Conservation (phyloP, 805 yeast genomes). For the Sugiyamaella boreocaroliniensis region DNA sequence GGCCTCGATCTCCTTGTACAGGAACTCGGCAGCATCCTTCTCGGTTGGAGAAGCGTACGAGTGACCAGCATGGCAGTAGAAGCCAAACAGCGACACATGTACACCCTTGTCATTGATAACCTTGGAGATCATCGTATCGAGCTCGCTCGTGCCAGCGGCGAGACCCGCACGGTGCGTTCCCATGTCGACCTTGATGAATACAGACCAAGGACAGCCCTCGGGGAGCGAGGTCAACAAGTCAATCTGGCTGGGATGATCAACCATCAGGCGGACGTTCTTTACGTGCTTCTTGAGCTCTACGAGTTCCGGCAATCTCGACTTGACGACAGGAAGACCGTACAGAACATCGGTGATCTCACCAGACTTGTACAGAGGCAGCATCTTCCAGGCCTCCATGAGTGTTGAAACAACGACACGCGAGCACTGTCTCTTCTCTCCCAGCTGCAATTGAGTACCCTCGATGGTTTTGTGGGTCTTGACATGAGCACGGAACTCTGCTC, state of each 20-base stretch:
- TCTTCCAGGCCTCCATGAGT: conserved; percentile 54
- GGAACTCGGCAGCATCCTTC: conserved; percentile 41
- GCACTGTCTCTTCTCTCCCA: conserved; percentile 36
- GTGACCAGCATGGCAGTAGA: conserved; percentile 77
- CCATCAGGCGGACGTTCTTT: conserved; percentile 44
- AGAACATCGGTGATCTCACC: conserved; percentile 44
- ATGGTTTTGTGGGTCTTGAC: conserved; percentile 68
- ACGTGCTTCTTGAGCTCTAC: conserved; percentile 38
- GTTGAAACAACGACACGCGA: conserved; percentile 62
- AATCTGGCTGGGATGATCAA: conserved; percentile 56
- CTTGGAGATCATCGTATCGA: conserved; percentile 35
- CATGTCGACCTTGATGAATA: conserved; percentile 62
- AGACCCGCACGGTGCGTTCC: conserved; percentile 70
- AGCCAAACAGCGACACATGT: conserved; percentile 49
- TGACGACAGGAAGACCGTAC: conserved; percentile 54
- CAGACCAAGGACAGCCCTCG: conserved; percentile 45
- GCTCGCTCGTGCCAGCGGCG: conserved; percentile 28
- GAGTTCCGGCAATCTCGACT: conserved; percentile 43
- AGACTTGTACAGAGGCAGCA: conserved; percentile 36
- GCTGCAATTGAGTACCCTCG: conserved; percentile 51
- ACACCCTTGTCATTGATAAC: conserved; percentile 22
- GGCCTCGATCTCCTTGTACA: conserved; percentile 51
- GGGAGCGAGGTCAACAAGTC: conserved; percentile 33
- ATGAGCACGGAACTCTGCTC: conserved; percentile 55
- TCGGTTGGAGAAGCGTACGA: conserved; percentile 48